Conservation (phyloP, 1,139 yeast genomes). For the Yarrowia galli region DNA sequence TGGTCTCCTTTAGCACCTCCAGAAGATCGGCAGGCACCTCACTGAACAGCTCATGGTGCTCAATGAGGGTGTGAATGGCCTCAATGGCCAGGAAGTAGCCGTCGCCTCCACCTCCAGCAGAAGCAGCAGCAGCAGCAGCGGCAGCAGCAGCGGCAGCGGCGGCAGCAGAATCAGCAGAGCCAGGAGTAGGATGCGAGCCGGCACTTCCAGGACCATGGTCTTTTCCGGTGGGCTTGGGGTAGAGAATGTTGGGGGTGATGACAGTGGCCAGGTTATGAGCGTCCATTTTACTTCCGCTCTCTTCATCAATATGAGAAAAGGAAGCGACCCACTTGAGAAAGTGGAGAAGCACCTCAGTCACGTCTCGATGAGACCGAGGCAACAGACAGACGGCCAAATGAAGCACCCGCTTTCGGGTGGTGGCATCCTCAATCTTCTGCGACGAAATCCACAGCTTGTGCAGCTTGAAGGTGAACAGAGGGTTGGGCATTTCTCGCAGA, state of each 20-base stretch:
- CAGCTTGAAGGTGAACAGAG: conserved; percentile 77
- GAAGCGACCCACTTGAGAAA: conserved; percentile 97
- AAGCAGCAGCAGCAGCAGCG: conserved; percentile 49
- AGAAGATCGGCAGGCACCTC: conserved; percentile 67
- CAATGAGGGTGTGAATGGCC: conserved; percentile 84
- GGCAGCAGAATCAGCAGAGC: conserved; percentile 42
- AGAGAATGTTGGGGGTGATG: conserved; percentile 87
- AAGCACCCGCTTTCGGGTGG: conserved; percentile 62
- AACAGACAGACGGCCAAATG: conserved; percentile 80
- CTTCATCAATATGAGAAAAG: conserved; percentile 71
- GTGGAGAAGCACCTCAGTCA: conserved; percentile 82
- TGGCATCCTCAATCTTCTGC: conserved; percentile 60
- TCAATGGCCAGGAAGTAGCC: conserved; percentile 89
- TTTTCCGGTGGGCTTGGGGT: conserved; percentile 48
- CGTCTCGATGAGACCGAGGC: conserved; percentile 83
- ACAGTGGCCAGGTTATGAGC: conserved; percentile 95
- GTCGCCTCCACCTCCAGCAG: conserved; percentile 63
- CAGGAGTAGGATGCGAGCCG: conserved; percentile 35
- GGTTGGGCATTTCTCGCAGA: conserved; percentile 90
- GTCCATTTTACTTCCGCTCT: conserved; percentile 92
- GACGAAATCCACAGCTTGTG: conserved; percentile 84
- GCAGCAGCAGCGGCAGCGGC: conserved; percentile 45
- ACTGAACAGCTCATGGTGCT: conserved; percentile 80
- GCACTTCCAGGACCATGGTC: conserved; percentile 41
- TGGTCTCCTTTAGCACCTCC: conserved; percentile 49